Percentiles rank a stretch among this genome's conserved stretches.
These are phyloP conservation scores for Dionaea muscipula DNA, from an alignment of 179 eudicot species.

Conservation along the genomic window DNA sequence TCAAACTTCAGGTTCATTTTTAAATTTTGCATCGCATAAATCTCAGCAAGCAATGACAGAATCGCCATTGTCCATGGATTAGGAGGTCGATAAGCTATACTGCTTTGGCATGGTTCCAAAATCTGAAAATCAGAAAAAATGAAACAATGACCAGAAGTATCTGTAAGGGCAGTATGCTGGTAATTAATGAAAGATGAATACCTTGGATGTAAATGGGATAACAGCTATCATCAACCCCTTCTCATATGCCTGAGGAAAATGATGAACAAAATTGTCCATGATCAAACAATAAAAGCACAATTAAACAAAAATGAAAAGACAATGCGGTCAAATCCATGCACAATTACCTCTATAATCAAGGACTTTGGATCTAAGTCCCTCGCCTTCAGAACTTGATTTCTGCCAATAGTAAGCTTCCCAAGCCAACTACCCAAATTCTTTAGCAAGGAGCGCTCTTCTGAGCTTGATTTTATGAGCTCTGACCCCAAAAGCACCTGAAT, in stretches of 20 bases:
- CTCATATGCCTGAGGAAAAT: slow-evolving; percentile 67
- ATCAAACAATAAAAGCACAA: slow-evolving; percentile 2
- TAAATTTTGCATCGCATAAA: slow-evolving; percentile 85
- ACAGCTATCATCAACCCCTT: slow-evolving; percentile 94
- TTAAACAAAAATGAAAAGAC: neutral
- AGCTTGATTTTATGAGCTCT: slow-evolving; percentile 91
- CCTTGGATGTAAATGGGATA: slow-evolving; percentile 97
- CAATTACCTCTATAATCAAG: slow-evolving; percentile 59
- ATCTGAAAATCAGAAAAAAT: slow-evolving; percentile 31
- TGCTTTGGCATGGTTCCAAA: slow-evolving; percentile 77
- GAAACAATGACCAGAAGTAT: slow-evolving; percentile 7
- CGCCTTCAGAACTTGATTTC: slow-evolving; percentile 70
- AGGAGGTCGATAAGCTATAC: slow-evolving; percentile 88
- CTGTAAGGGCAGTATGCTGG: slow-evolving; percentile 1
- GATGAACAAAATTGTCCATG: neutral
- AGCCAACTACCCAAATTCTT: slow-evolving; percentile 98
- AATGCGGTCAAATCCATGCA: neutral
- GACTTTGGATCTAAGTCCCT: slow-evolving; percentile 86
- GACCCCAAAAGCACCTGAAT: slow-evolving; percentile 81
- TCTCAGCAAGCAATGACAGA: slow-evolving; percentile 76
- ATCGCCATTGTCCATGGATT: slow-evolving; percentile 98
- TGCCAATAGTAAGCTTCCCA: slow-evolving; percentile 89
- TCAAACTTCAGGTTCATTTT: slow-evolving; percentile 94
- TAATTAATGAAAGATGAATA: slow-evolving; percentile 11
- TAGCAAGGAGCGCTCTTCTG: slow-evolving; percentile 90